Conservation (phyloP, 441 rosid species). For the Gossypium lobatum region DNA sequence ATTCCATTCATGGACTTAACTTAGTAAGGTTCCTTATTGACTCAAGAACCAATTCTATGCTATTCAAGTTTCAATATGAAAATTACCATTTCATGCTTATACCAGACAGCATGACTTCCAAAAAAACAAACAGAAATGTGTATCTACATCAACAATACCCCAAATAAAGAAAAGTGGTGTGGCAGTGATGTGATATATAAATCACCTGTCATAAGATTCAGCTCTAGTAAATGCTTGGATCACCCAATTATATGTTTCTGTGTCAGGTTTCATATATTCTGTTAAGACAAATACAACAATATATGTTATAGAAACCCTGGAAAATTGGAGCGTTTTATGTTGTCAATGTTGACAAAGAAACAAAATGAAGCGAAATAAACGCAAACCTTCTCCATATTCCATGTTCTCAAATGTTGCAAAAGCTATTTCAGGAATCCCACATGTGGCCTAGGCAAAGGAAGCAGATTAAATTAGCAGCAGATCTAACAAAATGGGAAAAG, state of each 20-base stretch:
- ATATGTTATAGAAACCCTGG: slow-evolving; percentile 13
- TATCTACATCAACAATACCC: not conserved
- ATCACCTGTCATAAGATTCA: slow-evolving; percentile 90
- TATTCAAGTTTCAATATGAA: not conserved
- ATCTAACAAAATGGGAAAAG: not conserved
- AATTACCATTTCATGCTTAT: not conserved
- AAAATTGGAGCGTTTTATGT: not conserved
- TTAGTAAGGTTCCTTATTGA: not conserved
- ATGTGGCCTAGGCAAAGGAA: slow-evolving; percentile 59
- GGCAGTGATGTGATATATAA: not conserved
- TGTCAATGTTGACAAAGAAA: not conserved
- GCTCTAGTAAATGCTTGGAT: slow-evolving; percentile 97
- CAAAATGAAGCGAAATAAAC: slow-evolving; percentile 17
- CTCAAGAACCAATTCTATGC: not conserved
- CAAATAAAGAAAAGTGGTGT: not conserved
- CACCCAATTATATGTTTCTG: slow-evolving; percentile 95
- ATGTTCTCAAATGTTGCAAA: slow-evolving; percentile 90
- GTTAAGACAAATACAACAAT: slow-evolving; percentile 24
- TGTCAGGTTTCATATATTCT: slow-evolving; percentile 91
- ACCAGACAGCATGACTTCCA: not conserved
- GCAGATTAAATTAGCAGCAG: slow-evolving; percentile 5
- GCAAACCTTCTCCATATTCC: slow-evolving; percentile 96
- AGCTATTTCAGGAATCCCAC: slow-evolving; percentile 92
- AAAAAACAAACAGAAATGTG: not conserved
- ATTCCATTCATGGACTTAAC: not conserved